A percentile compares a stretch with the other conserved stretches of the same genome.
Conservation (phyloP, 1,139 yeast species). For the Blastobotrys apis region DNA sequence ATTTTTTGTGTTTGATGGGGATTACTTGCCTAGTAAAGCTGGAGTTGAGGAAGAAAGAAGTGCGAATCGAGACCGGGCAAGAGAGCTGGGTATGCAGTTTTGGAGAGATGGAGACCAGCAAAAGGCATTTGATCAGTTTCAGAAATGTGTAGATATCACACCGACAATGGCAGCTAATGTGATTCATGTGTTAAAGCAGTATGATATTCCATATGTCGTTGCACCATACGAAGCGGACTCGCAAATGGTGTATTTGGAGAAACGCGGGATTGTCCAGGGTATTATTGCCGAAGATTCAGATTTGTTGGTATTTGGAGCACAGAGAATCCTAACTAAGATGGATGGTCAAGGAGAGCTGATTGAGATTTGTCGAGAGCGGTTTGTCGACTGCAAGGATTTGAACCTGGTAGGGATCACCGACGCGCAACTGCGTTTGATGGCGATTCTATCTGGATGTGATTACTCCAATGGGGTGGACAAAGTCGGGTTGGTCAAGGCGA, state of each 20-base stretch:
- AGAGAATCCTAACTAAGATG: constrained; percentile 69
- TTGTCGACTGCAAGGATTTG: constrained; percentile 38
- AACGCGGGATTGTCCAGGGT: constrained; percentile 70
- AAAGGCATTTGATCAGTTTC: constrained; percentile 54
- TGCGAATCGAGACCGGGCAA: constrained; percentile 26
- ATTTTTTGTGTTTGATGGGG: constrained; percentile 92
- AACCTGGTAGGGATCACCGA: constrained; percentile 45
- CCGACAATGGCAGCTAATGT: constrained; percentile 88
- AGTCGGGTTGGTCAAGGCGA: constrained; percentile 77
- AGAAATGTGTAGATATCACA: constrained; percentile 81
- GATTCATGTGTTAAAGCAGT: constrained; percentile 61
- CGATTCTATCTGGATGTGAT: constrained; percentile 92
- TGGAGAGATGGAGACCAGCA: constrained; percentile 45
- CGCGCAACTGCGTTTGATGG: constrained; percentile 67
- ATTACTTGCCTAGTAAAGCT: constrained; percentile 71
- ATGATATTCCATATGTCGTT: constrained; percentile 66
- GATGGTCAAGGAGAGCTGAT: constrained; percentile 68
- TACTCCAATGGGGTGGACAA: constrained; percentile 83
- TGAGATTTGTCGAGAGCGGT: constrained; percentile 49
- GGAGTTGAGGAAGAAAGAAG: constrained; percentile 65
- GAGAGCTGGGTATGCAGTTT: constrained; percentile 18
- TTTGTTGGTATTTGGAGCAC: constrained; percentile 82
- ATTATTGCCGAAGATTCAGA: constrained; percentile 95
- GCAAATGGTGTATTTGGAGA: constrained; percentile 88
- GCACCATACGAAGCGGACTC: constrained; percentile 99